phyloP scores from a whole-genome alignment of 148 eudicot genomes.

The Vaccinium macrocarpon region DNA sequence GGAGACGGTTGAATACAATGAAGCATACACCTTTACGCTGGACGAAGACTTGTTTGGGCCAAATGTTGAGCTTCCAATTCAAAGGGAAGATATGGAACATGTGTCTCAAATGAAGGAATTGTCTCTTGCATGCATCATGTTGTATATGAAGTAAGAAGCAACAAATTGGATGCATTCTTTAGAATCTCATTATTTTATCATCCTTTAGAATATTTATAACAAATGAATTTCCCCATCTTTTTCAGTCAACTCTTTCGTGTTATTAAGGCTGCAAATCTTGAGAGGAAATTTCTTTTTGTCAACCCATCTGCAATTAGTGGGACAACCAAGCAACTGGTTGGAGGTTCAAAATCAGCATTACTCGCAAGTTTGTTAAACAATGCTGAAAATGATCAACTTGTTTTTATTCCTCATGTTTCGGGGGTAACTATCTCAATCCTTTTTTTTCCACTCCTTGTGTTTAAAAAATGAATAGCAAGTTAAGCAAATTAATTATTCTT shows the following conservation, averaged over 20 bases:
- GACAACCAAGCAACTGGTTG: no score
- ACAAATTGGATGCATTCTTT: no score
- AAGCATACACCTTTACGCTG: background rate
- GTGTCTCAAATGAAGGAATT: background rate
- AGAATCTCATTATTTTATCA: no score
- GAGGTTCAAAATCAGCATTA: background rate
- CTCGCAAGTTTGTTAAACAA: background rate
- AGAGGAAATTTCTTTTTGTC: background rate
- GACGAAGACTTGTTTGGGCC: background rate
- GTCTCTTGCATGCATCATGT: background rate
- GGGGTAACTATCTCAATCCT: background rate
- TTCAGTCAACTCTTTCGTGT: background rate
- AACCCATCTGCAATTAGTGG: background rate
- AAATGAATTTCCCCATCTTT: no score
- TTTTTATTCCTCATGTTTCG: background rate
- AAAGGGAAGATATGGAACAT: background rate
- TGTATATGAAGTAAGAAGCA: background rate
- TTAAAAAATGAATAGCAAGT: background rate
- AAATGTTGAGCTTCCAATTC: background rate
- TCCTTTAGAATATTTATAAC: no score
- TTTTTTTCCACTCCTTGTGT: background rate
- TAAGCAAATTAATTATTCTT: background rate
- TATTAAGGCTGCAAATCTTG: background rate
- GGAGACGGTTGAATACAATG: background rate
- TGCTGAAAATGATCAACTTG: background rate